Evolutionary conservation across 2,329 filamentous ascomycete genomes (phyloP).

Genomic region (Pyrenophora seminiperda): DNA sequence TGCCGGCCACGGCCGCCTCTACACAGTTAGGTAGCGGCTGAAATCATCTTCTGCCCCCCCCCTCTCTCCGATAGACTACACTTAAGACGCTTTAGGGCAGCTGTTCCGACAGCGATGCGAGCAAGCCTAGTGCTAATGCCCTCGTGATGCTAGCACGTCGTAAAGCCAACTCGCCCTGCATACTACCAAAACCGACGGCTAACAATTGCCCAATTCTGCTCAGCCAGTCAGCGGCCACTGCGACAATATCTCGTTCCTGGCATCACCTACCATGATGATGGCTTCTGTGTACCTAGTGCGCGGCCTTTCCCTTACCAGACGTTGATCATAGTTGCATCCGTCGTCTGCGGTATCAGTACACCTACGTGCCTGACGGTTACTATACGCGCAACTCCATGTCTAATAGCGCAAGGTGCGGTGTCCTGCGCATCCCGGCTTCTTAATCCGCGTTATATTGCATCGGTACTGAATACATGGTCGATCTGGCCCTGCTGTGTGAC

Average conservation of each 20-base stretch:
- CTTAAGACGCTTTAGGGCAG: conserved; percentile 1
- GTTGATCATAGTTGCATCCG: conserved; percentile 8
- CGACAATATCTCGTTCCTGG: conserved; percentile 5
- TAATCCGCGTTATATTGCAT: no score
- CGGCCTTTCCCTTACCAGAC: conserved; percentile 2
- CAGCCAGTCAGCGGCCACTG: no score
- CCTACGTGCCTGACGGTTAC: not conserved
- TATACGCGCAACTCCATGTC: not conserved
- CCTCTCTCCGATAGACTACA: not conserved
- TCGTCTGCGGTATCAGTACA: not conserved
- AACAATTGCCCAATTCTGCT: no score
- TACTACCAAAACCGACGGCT: not conserved
- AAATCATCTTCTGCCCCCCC: not conserved
- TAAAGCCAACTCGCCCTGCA: not conserved
- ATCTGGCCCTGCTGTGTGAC: conserved; percentile 6
- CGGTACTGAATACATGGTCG: not conserved
- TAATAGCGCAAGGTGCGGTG: no score
- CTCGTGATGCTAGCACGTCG: no score
- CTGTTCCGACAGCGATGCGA: not conserved
- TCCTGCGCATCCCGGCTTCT: no score
- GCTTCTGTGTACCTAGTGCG: not conserved
- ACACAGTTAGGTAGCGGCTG: conserved; percentile 3
- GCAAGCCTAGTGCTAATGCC: no score
- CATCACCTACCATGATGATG: not conserved
- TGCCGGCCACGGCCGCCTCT: not conserved